Conservation (phyloP, 140 eudicot species). For the Bidens hawaiensis region DNA sequence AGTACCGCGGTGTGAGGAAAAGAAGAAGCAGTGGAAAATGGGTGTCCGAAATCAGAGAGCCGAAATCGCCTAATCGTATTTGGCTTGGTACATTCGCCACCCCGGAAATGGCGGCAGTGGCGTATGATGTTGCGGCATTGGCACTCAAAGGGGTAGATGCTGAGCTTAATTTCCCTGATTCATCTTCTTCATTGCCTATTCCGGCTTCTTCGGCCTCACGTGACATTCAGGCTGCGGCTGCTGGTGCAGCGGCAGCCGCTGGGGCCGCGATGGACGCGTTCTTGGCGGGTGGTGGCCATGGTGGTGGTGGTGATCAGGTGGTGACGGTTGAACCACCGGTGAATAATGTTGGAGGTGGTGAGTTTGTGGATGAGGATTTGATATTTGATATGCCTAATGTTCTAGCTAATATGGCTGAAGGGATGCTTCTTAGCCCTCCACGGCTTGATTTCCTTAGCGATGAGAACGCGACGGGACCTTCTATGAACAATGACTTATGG, state of each 20-base stretch:
- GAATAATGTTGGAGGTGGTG: constrained; percentile 4
- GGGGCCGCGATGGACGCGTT: constrained; percentile 69
- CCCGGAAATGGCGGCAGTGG: constrained; percentile 84
- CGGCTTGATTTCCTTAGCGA: constrained; percentile 22
- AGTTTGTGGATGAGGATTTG: constrained; percentile 72
- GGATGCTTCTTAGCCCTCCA: constrained; percentile 83
- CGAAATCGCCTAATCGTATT: constrained; percentile 60
- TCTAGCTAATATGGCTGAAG: constrained; percentile 69
- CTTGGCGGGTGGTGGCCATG: constrained; percentile 2
- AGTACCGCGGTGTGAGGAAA: constrained; percentile 61
- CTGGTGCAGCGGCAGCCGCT: constrained; percentile 63
- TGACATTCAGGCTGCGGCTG: constrained; percentile 74
- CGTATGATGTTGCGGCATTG: constrained; percentile 78
- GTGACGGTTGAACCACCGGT: constrained; percentile 11
- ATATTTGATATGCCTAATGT: constrained; percentile 79
- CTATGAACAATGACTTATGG: constrained; percentile 41
- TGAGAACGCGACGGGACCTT: constrained; percentile 19
- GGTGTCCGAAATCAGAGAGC: constrained; percentile 86
- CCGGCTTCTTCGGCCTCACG: constrained; percentile 61
- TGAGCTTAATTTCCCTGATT: constrained; percentile 64
- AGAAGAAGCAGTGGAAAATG: constrained; percentile 68
- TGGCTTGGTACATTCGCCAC: constrained; percentile 82
- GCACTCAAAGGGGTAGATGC: constrained; percentile 66
- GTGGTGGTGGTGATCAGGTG: background rate
- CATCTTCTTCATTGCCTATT: constrained; percentile 50